A percentile compares a stretch with the other conserved stretches of the same genome.
Conservation (phyloP, 768 basidiomycete genomes). For the Leucocoprinus leucothites region DNA sequence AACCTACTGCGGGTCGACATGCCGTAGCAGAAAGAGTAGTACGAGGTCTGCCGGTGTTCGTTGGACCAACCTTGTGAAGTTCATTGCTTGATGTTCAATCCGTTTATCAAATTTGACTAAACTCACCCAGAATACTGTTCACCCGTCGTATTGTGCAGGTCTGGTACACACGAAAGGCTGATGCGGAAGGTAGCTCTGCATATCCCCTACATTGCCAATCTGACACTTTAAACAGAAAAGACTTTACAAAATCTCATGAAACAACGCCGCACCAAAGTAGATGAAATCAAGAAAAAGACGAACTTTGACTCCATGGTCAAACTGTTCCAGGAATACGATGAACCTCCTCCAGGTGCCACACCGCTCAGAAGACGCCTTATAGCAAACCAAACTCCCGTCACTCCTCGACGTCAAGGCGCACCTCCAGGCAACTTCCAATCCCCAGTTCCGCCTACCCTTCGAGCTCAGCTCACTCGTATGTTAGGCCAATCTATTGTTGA, state of each 20-base stretch:
- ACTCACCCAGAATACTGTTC: constrained; percentile 55
- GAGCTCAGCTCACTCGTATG: constrained; percentile 27
- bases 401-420: constrained; percentile 25
- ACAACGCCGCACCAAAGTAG: constrained; percentile 80
- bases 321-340: constrained; percentile 88
- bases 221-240: constrained; percentile 55
- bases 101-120: background rate
- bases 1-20: constrained; percentile 21
- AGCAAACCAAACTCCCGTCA: constrained; percentile 25
- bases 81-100: constrained; percentile 26
- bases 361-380: constrained; percentile 41
- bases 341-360: constrained; percentile 36
- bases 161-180: constrained; percentile 79
- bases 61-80: constrained; percentile 72
- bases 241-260: constrained; percentile 70
- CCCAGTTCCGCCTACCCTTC: constrained; percentile 20
- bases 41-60: constrained; percentile 55
- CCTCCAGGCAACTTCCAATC: constrained; percentile 21
- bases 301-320: constrained; percentile 93
- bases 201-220: background rate
- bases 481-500: constrained; percentile 1
- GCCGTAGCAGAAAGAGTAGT: constrained; percentile 38
- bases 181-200: constrained; percentile 66
- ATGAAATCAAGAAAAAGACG: constrained; percentile 97
- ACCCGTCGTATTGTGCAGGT: constrained; percentile 77